A percentile compares a stretch with the other conserved stretches of the same genome.
Conservation (phyloP, 768 basidiomycete genomes). For the Amyloporia xantha region DNA sequence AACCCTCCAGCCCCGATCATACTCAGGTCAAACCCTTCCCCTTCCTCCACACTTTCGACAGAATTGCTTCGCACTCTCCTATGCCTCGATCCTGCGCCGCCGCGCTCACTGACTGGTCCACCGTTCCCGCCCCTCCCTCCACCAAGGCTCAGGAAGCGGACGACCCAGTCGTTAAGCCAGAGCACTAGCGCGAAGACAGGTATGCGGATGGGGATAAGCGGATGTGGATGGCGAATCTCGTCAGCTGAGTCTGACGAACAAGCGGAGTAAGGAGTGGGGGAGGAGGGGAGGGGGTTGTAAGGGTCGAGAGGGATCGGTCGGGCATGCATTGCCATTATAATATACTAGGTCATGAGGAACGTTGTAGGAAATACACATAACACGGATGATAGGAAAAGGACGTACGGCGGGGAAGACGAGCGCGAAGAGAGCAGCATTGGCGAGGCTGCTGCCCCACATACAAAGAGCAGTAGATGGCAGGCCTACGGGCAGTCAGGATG, state of each 20-base stretch:
- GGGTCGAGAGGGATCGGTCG: constrained; percentile 71
- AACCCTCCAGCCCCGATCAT: neutral
- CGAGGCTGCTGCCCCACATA: constrained; percentile 64
- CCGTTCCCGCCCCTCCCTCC: constrained; percentile 24
- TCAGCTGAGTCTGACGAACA: constrained; percentile 27
- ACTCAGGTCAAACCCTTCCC: constrained; percentile 31
- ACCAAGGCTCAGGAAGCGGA: constrained; percentile 54
- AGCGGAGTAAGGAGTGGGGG: constrained; percentile 12
- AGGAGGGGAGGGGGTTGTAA: constrained; percentile 45
- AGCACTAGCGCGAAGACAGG: constrained; percentile 72
- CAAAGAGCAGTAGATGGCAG: constrained; percentile 69
- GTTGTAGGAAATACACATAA: constrained; percentile 37
- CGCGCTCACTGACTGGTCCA: constrained; percentile 7
- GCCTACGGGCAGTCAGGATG: constrained; percentile 32
- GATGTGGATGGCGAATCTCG: constrained; percentile 58
- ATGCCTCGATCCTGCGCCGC: constrained; percentile 2
- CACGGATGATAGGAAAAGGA: constrained; percentile 11
- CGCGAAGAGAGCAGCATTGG: constrained; percentile 79
- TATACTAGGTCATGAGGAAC: constrained; percentile 45
- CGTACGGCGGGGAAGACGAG: constrained; percentile 73
- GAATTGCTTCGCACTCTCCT: constrained; percentile 31
- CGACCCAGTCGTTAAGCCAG: constrained; percentile 65
- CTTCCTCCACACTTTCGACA: constrained; percentile 58
- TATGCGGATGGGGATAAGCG: constrained; percentile 73
- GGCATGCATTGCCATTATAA: constrained; percentile 79